Evolutionary conservation across 805 yeast species (phyloP), one percentile per base, ranked within the genome.

Genomic region (Zygotorulaspora florentina): DNA sequence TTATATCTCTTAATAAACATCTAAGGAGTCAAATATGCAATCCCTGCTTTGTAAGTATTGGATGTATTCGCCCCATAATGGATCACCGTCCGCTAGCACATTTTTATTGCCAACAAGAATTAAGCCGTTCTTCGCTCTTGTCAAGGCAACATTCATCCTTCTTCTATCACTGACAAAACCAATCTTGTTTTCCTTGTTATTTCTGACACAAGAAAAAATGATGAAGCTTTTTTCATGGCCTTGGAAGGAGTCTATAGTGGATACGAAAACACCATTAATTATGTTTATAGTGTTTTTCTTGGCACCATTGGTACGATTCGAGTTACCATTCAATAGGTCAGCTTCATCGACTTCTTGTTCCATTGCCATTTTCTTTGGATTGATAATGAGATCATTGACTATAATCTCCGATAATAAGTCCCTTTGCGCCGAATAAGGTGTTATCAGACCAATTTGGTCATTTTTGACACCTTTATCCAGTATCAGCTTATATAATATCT

Each of bases 221-320:
- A 88, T 83, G 46, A 81, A 83, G 57, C 85, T 89, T 67, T 87
- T 88, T 58, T 87, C 96, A 56, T 95, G 74, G 26, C 96, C 96
- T 66, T 88, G 96, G 69, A 88, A 88, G 1, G 96, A 93, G 65
- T 88, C 96, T n/a, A 88, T 85, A 0, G 87, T 65, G 12, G 77
- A 72, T 53, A 78, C 67, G 66, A 74, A 68, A 13, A 75, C 60
- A 3, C 73, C 75, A 43, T 72, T 69, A 33, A 76, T 55, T 28
- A 66, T 66, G 45, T 67, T 66, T 33, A 64, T 58, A 15, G 61
- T 58, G 18, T 51, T 58, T n/a, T 47, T 47, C 37, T 45, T 51
- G 9, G 40, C 43, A 11, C 53, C 56, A 16, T 47, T 50, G 16
- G 42, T 27, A 15, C 40, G 40, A 12, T 37, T 34, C 2, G 30